Evolutionary conservation across 2,329 filamentous ascomycete species (phyloP).

Genomic region (Alternaria burnsii): DNA sequence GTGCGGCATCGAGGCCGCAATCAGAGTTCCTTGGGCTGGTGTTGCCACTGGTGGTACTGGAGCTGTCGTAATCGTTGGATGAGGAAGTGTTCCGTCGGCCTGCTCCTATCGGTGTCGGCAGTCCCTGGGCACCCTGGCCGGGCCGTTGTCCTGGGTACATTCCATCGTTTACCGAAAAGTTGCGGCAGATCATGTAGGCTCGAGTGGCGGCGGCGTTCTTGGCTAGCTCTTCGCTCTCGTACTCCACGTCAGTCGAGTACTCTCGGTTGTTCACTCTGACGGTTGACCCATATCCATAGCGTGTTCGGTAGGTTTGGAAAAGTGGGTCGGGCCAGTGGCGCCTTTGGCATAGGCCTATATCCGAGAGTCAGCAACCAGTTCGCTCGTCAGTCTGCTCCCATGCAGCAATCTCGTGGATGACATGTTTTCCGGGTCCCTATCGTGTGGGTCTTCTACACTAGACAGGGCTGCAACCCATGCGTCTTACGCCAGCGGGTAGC

Average conservation of each 20-base stretch:
- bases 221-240: slow-evolving; percentile 81
- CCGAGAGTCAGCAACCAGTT: slow-evolving; percentile 37
- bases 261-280: slow-evolving; percentile 96
- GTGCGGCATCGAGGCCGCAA: slow-evolving; percentile 52
- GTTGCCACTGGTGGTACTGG: slow-evolving; percentile 62
- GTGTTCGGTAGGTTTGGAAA: slow-evolving; percentile 82
- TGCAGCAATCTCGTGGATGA: not conserved
- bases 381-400: slow-evolving; percentile 1
- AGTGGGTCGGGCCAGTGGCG: slow-evolving; percentile 91
- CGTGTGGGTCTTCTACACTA: slow-evolving; percentile 13
- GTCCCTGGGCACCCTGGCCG: slow-evolving; percentile 66
- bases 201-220: slow-evolving; percentile 95
- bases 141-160: slow-evolving; percentile 73
- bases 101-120: slow-evolving; percentile 70
- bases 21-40: slow-evolving; percentile 63
- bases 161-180: slow-evolving; percentile 96
- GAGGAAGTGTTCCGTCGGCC: slow-evolving; percentile 61
- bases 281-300: slow-evolving; percentile 83
- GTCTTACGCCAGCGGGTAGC: slow-evolving; percentile 7
- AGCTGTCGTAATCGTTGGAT: slow-evolving; percentile 61
- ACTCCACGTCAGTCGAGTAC: slow-evolving; percentile 89
- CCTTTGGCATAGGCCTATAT: slow-evolving; percentile 86
- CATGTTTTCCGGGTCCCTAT: not conserved
- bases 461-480: slow-evolving; percentile 40
- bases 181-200: slow-evolving; percentile 96